Percentiles rank a stretch among this genome's conserved stretches.
Conservation (phyloP, 2,329 filamentous ascomycete species). For the Fusarium mundagurra region DNA sequence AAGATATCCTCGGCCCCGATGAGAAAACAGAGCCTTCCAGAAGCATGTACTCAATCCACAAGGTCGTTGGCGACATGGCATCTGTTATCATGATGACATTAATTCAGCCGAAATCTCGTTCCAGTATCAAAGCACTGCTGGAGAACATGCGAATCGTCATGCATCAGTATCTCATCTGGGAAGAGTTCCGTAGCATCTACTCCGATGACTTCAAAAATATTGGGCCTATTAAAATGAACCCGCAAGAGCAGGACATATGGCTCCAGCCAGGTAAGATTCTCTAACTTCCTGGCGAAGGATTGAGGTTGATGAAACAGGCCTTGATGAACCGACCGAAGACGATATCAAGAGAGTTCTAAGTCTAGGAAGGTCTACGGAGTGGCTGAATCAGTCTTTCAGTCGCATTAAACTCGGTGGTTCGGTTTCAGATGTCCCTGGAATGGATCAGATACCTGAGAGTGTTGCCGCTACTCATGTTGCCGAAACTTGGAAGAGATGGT, state of each 20-base stretch:
- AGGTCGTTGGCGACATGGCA: not conserved
- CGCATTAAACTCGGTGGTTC: rapidly evolving
- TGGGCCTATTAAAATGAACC: not conserved
- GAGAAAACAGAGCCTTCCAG: not conserved
- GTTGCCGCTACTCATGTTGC: not conserved
- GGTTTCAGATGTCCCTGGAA: not conserved
- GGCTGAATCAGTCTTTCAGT: not conserved
- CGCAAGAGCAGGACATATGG: not conserved
- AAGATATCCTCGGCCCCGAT: not conserved
- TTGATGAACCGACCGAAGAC: not conserved
- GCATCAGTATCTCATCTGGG: not conserved
- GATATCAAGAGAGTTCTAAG: not conserved
- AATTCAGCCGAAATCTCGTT: not conserved
- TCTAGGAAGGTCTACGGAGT: not conserved
- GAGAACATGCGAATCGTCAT: not conserved
- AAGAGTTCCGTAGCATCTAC: not conserved
- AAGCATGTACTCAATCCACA: not conserved
- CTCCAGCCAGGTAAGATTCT: not conserved
- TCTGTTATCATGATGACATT: not conserved
- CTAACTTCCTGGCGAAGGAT: rapidly evolving
- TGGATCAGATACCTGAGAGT: not conserved
- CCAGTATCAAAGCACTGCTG: not conserved
- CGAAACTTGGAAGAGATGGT: not conserved
- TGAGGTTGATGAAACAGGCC: not conserved
- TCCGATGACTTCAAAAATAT: not conserved